Conservation (phyloP, 805 yeast genomes). For the Metschnikowia similis region DNA sequence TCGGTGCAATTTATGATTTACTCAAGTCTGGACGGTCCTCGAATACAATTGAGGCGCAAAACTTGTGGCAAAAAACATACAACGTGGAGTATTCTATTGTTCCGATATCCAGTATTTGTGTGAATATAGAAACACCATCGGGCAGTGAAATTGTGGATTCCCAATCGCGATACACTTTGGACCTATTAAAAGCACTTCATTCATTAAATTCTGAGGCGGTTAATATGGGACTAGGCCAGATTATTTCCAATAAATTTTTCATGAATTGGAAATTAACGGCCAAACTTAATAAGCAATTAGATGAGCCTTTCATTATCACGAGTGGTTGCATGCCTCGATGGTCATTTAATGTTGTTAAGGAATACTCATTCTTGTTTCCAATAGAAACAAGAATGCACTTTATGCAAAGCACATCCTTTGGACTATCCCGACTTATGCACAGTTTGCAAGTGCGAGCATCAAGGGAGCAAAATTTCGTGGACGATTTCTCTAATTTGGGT, state of each 20-base stretch:
- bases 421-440: constrained; percentile 77
- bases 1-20: constrained; percentile 64
- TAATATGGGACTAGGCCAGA: constrained; percentile 14
- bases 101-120: background rate
- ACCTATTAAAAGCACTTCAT: constrained; percentile 46
- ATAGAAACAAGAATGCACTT: constrained; percentile 73
- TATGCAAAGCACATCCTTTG: constrained; percentile 84
- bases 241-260: constrained; percentile 35
- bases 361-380: constrained; percentile 81
- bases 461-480: constrained; percentile 11
- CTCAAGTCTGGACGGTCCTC: constrained; percentile 36
- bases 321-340: constrained; percentile 84
- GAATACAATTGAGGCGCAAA: constrained; percentile 38
- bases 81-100: constrained; percentile 38
- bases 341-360: constrained; percentile 69
- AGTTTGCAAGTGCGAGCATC: constrained; percentile 54
- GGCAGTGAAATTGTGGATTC: constrained; percentile 23
- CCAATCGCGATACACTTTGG: constrained; percentile 38
- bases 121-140: background rate
- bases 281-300: constrained; percentile 79
- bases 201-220: constrained; percentile 27
- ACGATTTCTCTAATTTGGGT: constrained; percentile 14
- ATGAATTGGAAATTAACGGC: constrained; percentile 80
- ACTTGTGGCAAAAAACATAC: constrained; percentile 59
- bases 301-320: constrained; percentile 84